Evolutionary conservation across 2,329 filamentous ascomycete genomes (phyloP).

Genomic region (Mycocentrospora acerina): DNA sequence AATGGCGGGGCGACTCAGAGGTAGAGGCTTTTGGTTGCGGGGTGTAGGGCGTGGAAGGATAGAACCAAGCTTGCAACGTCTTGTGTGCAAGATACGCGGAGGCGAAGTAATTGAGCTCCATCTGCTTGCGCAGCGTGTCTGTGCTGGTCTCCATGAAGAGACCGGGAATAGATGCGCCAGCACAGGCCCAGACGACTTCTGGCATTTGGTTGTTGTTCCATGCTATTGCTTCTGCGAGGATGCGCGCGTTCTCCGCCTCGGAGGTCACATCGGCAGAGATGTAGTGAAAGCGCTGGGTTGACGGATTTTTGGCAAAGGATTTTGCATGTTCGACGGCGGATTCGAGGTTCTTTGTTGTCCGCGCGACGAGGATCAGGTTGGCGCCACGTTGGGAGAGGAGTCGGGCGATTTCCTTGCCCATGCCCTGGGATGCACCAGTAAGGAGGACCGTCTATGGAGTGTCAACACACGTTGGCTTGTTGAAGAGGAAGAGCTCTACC

Average conservation of each 20-base stretch:
- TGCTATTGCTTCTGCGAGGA: conserved; percentile 69
- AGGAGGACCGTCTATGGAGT: conserved; percentile 73
- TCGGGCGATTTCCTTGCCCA: conserved; percentile 75
- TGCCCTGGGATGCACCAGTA: conserved; percentile 89
- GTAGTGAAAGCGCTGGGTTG: conserved; percentile 75
- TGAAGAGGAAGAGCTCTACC: too few relatives aligned
- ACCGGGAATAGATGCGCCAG: conserved; percentile 71
- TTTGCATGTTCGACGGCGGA: conserved; percentile 66
- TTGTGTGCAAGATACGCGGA: conserved; percentile 83
- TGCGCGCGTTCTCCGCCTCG: conserved; percentile 66
- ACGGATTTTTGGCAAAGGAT: conserved; percentile 65
- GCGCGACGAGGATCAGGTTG: conserved; percentile 81
- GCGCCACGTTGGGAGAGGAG: conserved; percentile 81
- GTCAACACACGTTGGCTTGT: not conserved
- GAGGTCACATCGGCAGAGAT: conserved; percentile 80
- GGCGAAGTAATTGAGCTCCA: conserved; percentile 92
- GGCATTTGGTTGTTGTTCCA: conserved; percentile 77
- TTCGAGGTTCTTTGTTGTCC: conserved; percentile 73
- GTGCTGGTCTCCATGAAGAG: conserved; percentile 77
- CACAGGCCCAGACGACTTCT: conserved; percentile 90
- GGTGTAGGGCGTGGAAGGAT: conserved; percentile 40
- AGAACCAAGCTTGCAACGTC: conserved; percentile 73
- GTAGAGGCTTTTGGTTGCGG: conserved; percentile 26
- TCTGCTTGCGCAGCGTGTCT: conserved; percentile 69
- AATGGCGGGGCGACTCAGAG: conserved; percentile 61